Evolutionary conservation across 352 stramenopile genomes (phyloP), one percentile per base, ranked within the genome.

Genomic region (Globisporangium orthogonon): DNA sequence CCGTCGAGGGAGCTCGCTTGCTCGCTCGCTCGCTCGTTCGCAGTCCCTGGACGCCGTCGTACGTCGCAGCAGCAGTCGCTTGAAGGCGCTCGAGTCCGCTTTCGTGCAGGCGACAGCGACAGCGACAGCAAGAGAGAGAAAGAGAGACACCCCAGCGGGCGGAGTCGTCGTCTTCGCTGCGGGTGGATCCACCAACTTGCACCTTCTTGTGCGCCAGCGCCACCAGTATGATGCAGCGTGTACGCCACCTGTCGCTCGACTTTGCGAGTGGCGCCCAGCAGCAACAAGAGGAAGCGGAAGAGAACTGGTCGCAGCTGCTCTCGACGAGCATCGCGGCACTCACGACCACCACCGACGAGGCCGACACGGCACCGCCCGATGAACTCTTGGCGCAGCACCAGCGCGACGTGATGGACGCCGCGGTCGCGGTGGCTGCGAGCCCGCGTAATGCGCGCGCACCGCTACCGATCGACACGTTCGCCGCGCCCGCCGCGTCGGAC

Each of bases 241-340:
- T 73, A 45, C 73, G 75, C n/a, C 76, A 86, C 70, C 74, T 73
- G 60, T 83, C 73, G 62, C 71, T 86, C 41, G 76, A 86, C 49
- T 78, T 76, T 54, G 46, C 79, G 7, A 58, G 71, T 45, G 54
- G 49, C 78, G 7, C 57, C 72, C 48, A 63, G 54, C 57, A 59
- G 30, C 40, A 37, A 11, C 52, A 28, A 18, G 41, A 23, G n/a
- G 23, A 52, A n/a, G 50, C 62, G 61, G 52, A 66, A 61, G 76
- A 85, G 28, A 73, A 87, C 52, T 87, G 77, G 77, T 71, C 74
- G 14, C 66, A 79, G 50, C 85, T 86, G 55, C 61, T 87, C 47
- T 84, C 77, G 14, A 74, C 73, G n/a, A 83, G 77, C 63, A 78
- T 87, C 73, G 70, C 67, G 61, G 77, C 74, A 54, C 61, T 87